A percentile compares a stretch with the other conserved stretches of the same genome.
These are phyloP conservation scores for Clohesyomyces aquaticus DNA, from an alignment of 495 filamentous ascomycete genomes.

Conservation along the genomic window DNA sequence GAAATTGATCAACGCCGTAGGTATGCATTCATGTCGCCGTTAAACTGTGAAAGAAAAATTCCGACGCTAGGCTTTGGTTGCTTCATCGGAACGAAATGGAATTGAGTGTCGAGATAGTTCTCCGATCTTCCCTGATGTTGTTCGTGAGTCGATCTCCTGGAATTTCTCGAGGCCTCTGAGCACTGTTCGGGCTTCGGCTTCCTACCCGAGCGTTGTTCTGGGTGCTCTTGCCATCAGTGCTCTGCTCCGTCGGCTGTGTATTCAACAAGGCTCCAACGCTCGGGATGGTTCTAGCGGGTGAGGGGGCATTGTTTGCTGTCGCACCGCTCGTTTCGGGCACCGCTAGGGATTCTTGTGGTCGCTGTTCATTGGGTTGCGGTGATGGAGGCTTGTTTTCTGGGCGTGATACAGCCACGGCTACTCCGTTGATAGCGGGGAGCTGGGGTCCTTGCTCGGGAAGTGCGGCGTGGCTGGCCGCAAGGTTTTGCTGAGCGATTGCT, in stretches of 20 bases:
- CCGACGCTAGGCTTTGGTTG: not conserved
- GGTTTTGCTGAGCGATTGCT: conserved; percentile 7
- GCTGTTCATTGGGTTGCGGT: conserved; percentile 21
- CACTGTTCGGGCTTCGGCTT: conserved; percentile 46
- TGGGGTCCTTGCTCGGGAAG: conserved; percentile 32
- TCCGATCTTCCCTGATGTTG: conserved; percentile 13
- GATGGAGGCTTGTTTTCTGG: conserved; percentile 24
- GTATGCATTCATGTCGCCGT: not conserved
- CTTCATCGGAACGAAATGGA: not conserved
- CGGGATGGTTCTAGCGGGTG: conserved; percentile 53
- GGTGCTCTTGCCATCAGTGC: conserved; percentile 41
- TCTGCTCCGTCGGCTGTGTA: conserved; percentile 45
- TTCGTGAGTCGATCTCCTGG: conserved; percentile 9
- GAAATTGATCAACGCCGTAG: not conserved
- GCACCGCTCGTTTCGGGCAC: conserved; percentile 43
- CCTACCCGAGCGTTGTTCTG: conserved; percentile 44
- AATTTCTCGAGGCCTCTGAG: conserved; percentile 22
- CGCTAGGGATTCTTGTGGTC: conserved; percentile 23
- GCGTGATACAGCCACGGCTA: not conserved
- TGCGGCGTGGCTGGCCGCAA: not conserved
- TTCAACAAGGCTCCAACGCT: conserved; percentile 59
- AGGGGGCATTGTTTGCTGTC: conserved; percentile 37
- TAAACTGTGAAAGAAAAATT: no score
- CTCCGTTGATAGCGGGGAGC: conserved; percentile 34
- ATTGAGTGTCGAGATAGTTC: conserved; percentile 19